Conservation (phyloP, 1,284 basidiomycete genomes). For the Moesziomyces aphidis region DNA sequence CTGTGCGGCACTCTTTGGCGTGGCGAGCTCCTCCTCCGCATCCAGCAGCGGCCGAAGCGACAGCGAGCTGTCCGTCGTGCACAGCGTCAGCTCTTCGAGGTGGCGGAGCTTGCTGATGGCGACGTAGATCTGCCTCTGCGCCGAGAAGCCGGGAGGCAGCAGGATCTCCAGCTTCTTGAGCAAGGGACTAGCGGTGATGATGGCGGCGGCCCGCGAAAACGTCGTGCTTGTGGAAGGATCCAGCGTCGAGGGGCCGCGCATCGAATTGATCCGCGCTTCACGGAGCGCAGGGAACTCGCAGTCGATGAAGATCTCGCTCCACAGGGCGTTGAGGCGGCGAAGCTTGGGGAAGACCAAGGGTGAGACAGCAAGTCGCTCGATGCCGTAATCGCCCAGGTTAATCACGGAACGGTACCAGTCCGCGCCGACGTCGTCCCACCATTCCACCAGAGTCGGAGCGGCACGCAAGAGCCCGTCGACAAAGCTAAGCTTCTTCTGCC, state of each 20-base stretch:
- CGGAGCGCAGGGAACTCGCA: constrained; percentile 10
- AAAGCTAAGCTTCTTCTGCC: constrained; percentile 21
- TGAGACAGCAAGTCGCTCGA: constrained; percentile 1
- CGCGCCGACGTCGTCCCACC: constrained; percentile 5
- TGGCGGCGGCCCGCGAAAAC: constrained; percentile 5
- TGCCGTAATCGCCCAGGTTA: constrained; percentile 7
- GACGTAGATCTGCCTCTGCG: constrained; percentile 6
- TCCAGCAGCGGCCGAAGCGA: constrained; percentile 6
- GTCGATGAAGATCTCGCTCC: constrained; percentile 18
- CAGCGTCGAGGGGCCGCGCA: constrained; percentile 5
- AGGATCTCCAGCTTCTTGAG: constrained; percentile 25
- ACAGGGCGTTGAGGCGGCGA: constrained; percentile 6
- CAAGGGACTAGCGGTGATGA: constrained; percentile 11
- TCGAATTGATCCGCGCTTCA: constrained; percentile 10
- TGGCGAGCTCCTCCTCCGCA: neutral
- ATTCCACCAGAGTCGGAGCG: constrained; percentile 9
- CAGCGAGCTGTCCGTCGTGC: neutral
- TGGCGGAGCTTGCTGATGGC: constrained; percentile 10
- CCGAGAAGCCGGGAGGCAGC: constrained; percentile 1
- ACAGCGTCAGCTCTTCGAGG: constrained; percentile 18
- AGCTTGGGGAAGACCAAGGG: constrained; percentile 15
- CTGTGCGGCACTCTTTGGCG: neutral
- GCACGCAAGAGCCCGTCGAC: constrained; percentile 7
- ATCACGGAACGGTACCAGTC: constrained; percentile 4
- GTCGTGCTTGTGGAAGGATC: neutral